Percentiles rank a stretch among this genome's conserved stretches.
Conservation (phyloP, 1,139 yeast genomes). For the Kodamaea ohmeri region DNA sequence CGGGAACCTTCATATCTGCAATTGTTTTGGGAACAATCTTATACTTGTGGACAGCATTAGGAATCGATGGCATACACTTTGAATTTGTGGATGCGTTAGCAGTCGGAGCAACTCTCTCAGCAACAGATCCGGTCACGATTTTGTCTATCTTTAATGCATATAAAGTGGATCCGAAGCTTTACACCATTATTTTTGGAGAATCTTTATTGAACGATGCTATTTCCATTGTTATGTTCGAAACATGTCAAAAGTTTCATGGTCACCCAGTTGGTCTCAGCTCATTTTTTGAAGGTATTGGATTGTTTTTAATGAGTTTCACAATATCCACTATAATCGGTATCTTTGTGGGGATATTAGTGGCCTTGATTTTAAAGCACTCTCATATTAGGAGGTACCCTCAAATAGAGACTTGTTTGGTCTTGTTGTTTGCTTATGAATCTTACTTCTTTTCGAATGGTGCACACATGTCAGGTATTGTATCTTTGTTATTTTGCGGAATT, state of each 20-base stretch:
- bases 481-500: conserved; percentile 91
- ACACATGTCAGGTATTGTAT: conserved; percentile 98
- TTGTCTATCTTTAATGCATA: conserved; percentile 94
- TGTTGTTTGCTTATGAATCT: conserved; percentile 90
- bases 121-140: conserved; percentile 98
- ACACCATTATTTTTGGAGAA: conserved; percentile 96
- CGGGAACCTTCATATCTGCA: conserved; percentile 92
- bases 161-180: conserved; percentile 94
- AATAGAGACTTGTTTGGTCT: conserved; percentile 89
- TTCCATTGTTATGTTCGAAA: conserved; percentile 98
- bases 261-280: conserved; percentile 70
- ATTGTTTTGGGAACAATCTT: conserved; percentile 82
- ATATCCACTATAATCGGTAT: conserved; percentile 91
- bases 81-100: conserved; percentile 96
- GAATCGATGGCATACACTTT: conserved; percentile 80
- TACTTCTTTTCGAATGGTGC: conserved; percentile 98
- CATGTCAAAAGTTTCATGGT: conserved; percentile 95
- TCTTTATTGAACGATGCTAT: conserved; percentile 94
- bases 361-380: conserved; percentile 85
- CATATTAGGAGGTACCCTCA: conserved; percentile 93
- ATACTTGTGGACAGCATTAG: conserved; percentile 87
- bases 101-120: conserved; percentile 95
- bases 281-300: conserved; percentile 89
- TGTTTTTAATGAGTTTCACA: conserved; percentile 90
- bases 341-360: conserved; percentile 82